Base-by-base conservation (phyloP, 208 protist genomes). In the Crithidia sp. region DNA sequence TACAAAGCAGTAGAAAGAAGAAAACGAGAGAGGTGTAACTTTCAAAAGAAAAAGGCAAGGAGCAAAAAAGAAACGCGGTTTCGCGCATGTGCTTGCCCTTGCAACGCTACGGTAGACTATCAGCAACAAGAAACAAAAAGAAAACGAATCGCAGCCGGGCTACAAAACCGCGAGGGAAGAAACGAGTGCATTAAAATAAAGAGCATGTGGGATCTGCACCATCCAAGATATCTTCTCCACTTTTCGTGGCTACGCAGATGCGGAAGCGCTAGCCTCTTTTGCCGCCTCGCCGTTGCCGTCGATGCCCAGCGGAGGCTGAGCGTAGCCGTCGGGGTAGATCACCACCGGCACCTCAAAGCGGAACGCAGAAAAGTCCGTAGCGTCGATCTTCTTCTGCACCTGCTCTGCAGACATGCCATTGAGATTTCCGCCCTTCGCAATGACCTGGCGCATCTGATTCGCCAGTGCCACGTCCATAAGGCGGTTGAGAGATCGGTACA, bases 381-480 rank as follows among this genome's bases (percentile, higher is more conserved):
- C 53, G 4, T n/a, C 79, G 9, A 96, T 54, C 39, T 75, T 70
- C 72, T 80, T 86, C 57, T 95, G 81, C 58, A 91, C 82, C 14
- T 87, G 83, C 28, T 87, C 76, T 4, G 79, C 77, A 40, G 86
- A 72, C 8, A 82, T 40, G n/a, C 71, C 74, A 55, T 68, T 80
- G 39, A 92, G 66, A 28, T 87, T 64, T 7, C 66, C 62, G 39
- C 77, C 67, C 39, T 71, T 75, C 17, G 59, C 53, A 28, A 84
- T 17, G 10, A 72, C 62, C n/a, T 71, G 71, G 39, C 69, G 74
- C 66, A 94, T 64, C 54, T 96, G 92, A 53, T 92, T 90, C 0
- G 90, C 80, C 44, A 96, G 81, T 3, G 89, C 89, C 19, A 96
- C 85, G 73, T 95, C 89, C 92, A 96, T 96, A 17, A 95, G 54